Conservation (phyloP, 345 rosid species). For the Pistacia vera region DNA sequence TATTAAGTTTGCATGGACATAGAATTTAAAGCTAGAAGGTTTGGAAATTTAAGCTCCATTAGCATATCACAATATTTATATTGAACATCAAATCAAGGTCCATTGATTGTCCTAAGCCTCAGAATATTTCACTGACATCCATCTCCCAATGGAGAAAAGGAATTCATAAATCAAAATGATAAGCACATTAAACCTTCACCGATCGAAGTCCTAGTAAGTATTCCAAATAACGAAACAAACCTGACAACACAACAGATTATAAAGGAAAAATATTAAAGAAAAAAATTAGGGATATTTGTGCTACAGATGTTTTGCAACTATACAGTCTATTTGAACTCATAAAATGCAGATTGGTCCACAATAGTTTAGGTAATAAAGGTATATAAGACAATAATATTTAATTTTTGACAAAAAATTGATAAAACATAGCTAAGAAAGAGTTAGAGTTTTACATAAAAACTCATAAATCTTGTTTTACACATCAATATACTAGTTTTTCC, state of each 20-base stretch:
- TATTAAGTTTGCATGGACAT: not conserved
- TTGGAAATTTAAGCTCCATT: not conserved
- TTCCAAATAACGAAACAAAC: not conserved
- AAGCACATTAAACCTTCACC: not conserved
- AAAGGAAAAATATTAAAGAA: not conserved
- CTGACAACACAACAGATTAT: not conserved
- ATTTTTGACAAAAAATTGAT: too few species aligned
- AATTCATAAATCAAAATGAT: not conserved
- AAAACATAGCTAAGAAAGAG: too few species aligned
- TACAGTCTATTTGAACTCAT: not conserved
- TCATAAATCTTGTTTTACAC: too few species aligned
- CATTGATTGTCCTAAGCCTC: not conserved
- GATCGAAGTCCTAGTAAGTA: not conserved
- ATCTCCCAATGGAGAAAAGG: not conserved
- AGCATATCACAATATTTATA: not conserved
- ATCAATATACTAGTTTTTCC: too few species aligned
- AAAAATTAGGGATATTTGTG: not conserved
- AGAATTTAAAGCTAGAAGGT: not conserved
- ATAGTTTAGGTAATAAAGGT: not conserved
- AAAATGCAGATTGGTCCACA: not conserved
- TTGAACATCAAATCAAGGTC: not conserved
- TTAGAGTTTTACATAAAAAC: too few species aligned
- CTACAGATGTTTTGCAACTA: not conserved
- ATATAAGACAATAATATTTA: not conserved
- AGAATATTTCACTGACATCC: not conserved